These are phyloP conservation scores for Leccinum fibrillosum DNA, from an alignment of 768 basidiomycete species.

Conservation along the genomic window DNA sequence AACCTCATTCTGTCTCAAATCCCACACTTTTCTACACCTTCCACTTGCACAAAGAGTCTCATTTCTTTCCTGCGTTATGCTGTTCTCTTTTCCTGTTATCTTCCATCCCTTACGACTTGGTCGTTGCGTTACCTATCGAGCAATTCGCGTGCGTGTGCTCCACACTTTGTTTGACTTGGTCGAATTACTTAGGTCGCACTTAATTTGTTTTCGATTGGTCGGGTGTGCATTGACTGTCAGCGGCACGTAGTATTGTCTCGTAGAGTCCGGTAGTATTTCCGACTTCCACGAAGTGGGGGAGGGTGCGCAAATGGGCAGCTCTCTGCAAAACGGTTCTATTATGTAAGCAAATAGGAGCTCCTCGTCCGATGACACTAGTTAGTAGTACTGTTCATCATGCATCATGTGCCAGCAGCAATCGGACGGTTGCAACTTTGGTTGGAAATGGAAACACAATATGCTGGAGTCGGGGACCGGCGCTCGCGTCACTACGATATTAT, in stretches of 20 bases:
- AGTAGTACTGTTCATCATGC: too few relatives aligned
- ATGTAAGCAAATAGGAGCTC: too few relatives aligned
- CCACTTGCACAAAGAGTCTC: background rate
- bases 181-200: conserved; percentile 16
- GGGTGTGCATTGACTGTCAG: background rate
- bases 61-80: background rate
- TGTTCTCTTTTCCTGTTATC: background rate
- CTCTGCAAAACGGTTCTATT: too few relatives aligned
- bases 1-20: conserved; percentile 13
- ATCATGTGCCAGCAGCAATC: too few relatives aligned
- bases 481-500: too few relatives aligned
- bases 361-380: too few relatives aligned
- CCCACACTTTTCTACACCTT: background rate
- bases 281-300: too few relatives aligned
- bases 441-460: too few relatives aligned
- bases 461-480: too few relatives aligned
- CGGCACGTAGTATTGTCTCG: background rate
- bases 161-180: conserved; percentile 12
- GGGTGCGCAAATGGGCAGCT: too few relatives aligned
- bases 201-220: conserved; percentile 20
- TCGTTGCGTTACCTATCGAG: conserved; percentile 11
- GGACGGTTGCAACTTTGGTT: too few relatives aligned
- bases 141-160: conserved; percentile 9
- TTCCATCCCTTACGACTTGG: conserved; percentile 7
- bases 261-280: background rate